Base-by-base conservation (phyloP, 352 stramenopile genomes). In the Globisporangium acanthophoron region DNA sequence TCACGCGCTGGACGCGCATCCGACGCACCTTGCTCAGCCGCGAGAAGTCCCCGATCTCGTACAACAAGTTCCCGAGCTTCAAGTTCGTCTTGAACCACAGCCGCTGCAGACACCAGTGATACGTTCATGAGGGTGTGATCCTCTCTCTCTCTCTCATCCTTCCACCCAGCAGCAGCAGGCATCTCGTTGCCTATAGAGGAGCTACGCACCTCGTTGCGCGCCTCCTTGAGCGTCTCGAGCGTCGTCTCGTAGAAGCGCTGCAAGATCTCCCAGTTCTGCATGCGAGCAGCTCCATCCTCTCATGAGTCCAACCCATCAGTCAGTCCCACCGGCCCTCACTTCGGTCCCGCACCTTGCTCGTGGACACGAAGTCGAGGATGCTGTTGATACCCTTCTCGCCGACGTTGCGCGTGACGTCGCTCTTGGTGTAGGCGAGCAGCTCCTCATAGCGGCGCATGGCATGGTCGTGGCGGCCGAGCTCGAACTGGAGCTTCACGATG, bases 71-170 rank as follows among this genome's bases (percentile, higher is more conserved):
- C 12, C 94, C 94, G 44, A 97, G 83, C 61, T 98, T 98, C 11
- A 98, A 62, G 64, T 96, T 97, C 24, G 92, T 98, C 71, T 98
- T 98, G 77, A 98, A 98, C 94, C 94, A 98, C 15, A 98, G 58
- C 3, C 94, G 80, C 78, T 92, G 54, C 18, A 46, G n/a, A 47
- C 29, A 15, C 31, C 29, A 50, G 1, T 12, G 13, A 46, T 27
- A 33, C 33, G 3, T 8, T 37, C 33, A 8, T 37, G 33, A 37
- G 33, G 3, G 5, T 9, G 33, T 8, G 33, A 37, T 37, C 33
- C 31, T 7, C 33, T 39, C 8, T 12, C 5, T 13, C 33, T 39
- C 33, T 49, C 24, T n/a, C 51, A 5, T 21, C 0, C 1, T 27
- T 18, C 5, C 15, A 39, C 24, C 24, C 24, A 27, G 24, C 24